Base-by-base conservation (phyloP, 495 filamentous ascomycete genomes). In the Cenococcum geophilum region DNA sequence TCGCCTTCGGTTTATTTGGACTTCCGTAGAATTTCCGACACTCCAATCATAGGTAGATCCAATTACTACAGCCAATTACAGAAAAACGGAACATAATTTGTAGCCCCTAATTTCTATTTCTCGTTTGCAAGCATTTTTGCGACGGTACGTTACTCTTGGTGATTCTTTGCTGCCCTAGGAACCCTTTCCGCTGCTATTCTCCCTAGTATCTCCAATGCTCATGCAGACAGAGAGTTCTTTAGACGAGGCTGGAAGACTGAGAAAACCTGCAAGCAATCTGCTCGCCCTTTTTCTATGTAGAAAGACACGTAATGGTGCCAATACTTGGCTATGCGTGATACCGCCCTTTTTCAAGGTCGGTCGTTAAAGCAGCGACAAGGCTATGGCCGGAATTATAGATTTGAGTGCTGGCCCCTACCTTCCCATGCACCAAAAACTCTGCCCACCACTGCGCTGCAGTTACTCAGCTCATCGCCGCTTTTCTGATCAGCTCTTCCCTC, bases 201-300 rank as follows among this genome's bases (percentile, higher is more conserved):
- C n/a, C n/a, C n/a, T 40, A 8, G 36, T 14, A 6, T 40, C 36
- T 8, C 14, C 36, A 14, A 14, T 40, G 14, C 14, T 40, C 8
- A 8, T 14, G 8, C 14, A 6, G 36, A 40, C 36, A 14, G 14
- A 14, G 14, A 40, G 14, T 6, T 40, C 36, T 14, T 40, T 14
- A 40, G 14, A 40, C 36, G 14, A 40, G 36, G 36, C 36, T 40
- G 36, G 36, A 40, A 40, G n/a, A n/a, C n/a, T n/a, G n/a, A n/a
- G n/a, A n/a, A n/a, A n/a, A n/a, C n/a, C n/a, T n/a, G n/a, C n/a
- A n/a, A n/a, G n/a, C n/a, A n/a, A n/a, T n/a, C n/a, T n/a, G n/a
- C 21, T 52, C 22, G 49, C 49, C 49, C 49, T 52, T 25, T 52
- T 52, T 12, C 18, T 52, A 27, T 52, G 49, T 16, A 45, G 49